Evolutionary conservation across 345 rosid species (phyloP).

Genomic region (Psidium friedrichsthalianum): DNA sequence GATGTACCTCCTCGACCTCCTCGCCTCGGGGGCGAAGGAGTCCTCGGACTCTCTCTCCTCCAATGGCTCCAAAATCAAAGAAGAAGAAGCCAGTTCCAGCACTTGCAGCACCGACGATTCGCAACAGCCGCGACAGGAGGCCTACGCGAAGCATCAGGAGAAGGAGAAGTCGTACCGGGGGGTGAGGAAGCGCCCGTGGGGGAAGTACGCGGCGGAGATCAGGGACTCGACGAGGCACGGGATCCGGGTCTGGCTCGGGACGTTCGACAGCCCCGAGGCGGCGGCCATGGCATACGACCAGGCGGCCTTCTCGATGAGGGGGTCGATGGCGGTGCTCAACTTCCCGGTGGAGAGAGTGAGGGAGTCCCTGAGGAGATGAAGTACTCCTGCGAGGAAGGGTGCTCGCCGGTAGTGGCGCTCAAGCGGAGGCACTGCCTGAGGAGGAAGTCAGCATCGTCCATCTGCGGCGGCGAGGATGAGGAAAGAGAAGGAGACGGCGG

Average conservation of each 20-base stretch:
- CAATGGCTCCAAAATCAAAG: constrained; percentile 1
- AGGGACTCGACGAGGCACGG: constrained; percentile 35
- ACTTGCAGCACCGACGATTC: not conserved
- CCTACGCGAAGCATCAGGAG: not conserved
- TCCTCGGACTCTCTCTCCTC: constrained; percentile 22
- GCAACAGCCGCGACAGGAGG: not conserved
- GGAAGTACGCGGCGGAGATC: constrained; percentile 42
- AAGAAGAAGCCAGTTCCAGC: constrained; percentile 21
- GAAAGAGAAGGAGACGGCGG: not conserved
- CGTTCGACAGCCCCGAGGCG: constrained; percentile 33
- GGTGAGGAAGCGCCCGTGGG: constrained; percentile 41
- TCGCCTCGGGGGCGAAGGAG: constrained; percentile 16
- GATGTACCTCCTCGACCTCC: constrained; percentile 15
- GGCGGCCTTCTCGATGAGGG: constrained; percentile 36
- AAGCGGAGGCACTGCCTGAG: constrained; percentile 29
- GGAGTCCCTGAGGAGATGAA: constrained; percentile 31
- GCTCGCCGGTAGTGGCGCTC: constrained; percentile 31
- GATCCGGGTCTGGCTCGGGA: constrained; percentile 36
- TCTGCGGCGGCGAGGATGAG: not conserved
- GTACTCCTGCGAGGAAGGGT: constrained; percentile 22
- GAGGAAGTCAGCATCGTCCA: constrained; percentile 10
- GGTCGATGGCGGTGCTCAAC: constrained; percentile 27
- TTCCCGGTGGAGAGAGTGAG: constrained; percentile 29
- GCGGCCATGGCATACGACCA: constrained; percentile 38
- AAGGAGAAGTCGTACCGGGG: constrained; percentile 27